Evolutionary conservation across 2,329 filamentous ascomycete species (phyloP), one percentile per base, ranked within the genome.

Genomic region (Penicillium sclerotigenum): DNA sequence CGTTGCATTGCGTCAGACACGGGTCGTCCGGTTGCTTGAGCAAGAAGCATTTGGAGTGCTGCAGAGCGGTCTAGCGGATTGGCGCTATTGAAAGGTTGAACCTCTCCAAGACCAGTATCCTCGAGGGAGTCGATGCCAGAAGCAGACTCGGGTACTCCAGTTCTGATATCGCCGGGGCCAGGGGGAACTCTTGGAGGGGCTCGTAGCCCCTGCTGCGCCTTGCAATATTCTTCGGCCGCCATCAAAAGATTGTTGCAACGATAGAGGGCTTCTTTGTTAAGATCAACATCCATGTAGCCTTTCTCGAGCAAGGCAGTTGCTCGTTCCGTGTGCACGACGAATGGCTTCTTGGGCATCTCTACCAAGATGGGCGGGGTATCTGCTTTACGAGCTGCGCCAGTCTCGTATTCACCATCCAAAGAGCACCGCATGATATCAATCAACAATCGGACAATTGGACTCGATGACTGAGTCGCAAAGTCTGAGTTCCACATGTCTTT

Each of bases 351-450:
- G 34, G 75, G 67, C 5, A 77, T 72, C 37, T 79, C 75, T 31
- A 73, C 72, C 51, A 79, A 71, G 47, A 75, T 69, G 26, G 79
- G 80, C 13, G 81, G 77, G 57, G 85, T 84, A 47, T 91, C 88
- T 10, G 80, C 74, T 54, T 81, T 85, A 67, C 79, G 87, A 68
- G 80, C 82, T 18, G 84, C 88, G 57, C 80, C 81, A 9, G 79
- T 74, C 71, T 99, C 94, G 54, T 84, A 81, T 52, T 96, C 91
- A n/a, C 84, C 88, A 56, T 86, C 82, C 11, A 91, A 82, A 16
- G 95, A 87, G 5, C 84, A 84, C 64, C 89, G 90, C 55, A 99
- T 79, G 45, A 96, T 93, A 31, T 91, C 89, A 57, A 97, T 85
- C 14, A 96, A 79, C 52, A 86, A 87, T 64, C 90, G 89, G 18